Evolutionary conservation across 768 basidiomycete genomes (phyloP), one percentile per base, ranked within the genome.

Genomic region (Nidularia sp.): DNA sequence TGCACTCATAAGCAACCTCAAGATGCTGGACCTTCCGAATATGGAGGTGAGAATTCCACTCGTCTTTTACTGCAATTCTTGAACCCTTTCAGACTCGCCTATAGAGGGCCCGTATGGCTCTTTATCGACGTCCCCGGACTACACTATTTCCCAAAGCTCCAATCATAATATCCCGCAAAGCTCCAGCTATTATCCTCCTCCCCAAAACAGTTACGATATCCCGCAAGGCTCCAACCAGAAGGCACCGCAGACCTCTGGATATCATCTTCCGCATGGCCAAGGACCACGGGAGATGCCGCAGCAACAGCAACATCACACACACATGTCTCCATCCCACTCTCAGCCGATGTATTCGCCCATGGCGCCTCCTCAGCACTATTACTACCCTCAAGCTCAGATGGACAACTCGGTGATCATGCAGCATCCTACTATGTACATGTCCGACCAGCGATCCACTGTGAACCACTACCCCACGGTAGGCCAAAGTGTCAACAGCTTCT

Each of bases 281-380:
- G n/a, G 8, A 39, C 34, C 15, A 12, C 47, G 8, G 22, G 12
- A 48, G 6, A n/a, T 39, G n/a, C 36, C 36, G n/a, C n/a, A n/a
- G 36, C 47, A 48, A 32, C 47, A 48, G 8, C 34, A 50, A 6
- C 22, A 41, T 6, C 48, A 54, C 15, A n/a, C 59, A 25, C 62
- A 62, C 5, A 58, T 41, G 34, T 52, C 42, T 8, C 57, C 60
- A 15, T 48, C 25, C 43, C 52, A 46, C 7, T 33, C 55, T 36
- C 59, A 58, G 43, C 53, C 61, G n/a, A 47, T 61, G 57, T 62
- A 70, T 58, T 35, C 62, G 18, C 64, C 55, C 25, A 59, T 51
- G 53, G 62, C 50, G 57, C 60, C 59, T 6, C 57, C 61, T 32
- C 58, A 45, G 5, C 62, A 54, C 50, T 63, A 56, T 53, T 59